A percentile compares a stretch with the other conserved stretches of the same genome.
Conservation (phyloP, 2,329 filamentous ascomycete species). For the Gaeumannomyces sp. region DNA sequence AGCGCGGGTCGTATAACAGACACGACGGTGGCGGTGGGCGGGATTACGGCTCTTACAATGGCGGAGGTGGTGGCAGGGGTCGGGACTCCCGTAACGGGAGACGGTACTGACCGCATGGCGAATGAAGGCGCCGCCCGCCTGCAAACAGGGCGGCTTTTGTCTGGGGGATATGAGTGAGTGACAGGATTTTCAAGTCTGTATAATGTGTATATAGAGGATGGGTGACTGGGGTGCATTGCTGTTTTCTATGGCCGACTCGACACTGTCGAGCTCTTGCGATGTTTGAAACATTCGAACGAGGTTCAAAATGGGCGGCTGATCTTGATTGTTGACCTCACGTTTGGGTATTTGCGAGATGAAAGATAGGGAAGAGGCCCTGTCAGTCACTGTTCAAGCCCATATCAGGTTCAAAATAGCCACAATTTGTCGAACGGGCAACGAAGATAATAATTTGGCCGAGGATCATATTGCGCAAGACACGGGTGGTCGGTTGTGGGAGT, state of each 20-base stretch:
- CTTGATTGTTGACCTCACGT: not conserved
- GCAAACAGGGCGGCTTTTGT: not conserved
- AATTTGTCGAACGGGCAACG: not conserved
- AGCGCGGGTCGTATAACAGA: constrained; percentile 7
- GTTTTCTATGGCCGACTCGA: not conserved
- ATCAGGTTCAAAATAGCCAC: not conserved
- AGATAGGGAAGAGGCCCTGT: not conserved
- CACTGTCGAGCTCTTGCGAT: not conserved
- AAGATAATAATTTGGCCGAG: not conserved
- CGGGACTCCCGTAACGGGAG: constrained; percentile 13
- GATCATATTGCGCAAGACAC: not conserved
- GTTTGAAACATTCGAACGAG: not conserved
- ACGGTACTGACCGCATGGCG: constrained; percentile 1
- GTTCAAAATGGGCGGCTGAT: not conserved
- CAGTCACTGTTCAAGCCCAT: not conserved
- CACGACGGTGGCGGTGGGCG: constrained; percentile 10
- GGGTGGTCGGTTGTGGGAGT: not conserved
- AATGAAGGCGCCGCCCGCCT: not conserved
- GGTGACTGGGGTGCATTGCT: not conserved
- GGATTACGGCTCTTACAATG: constrained; percentile 1
- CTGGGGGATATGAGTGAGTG: not conserved
- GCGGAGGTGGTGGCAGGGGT: constrained; percentile 3
- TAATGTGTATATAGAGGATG: not conserved
- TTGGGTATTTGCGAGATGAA: not conserved
- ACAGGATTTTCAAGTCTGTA: not conserved